Evolutionary conservation across 2,329 filamentous ascomycete species (phyloP), one percentile per base, ranked within the genome.

Genomic region (Phaeoacremonium minimum): DNA sequence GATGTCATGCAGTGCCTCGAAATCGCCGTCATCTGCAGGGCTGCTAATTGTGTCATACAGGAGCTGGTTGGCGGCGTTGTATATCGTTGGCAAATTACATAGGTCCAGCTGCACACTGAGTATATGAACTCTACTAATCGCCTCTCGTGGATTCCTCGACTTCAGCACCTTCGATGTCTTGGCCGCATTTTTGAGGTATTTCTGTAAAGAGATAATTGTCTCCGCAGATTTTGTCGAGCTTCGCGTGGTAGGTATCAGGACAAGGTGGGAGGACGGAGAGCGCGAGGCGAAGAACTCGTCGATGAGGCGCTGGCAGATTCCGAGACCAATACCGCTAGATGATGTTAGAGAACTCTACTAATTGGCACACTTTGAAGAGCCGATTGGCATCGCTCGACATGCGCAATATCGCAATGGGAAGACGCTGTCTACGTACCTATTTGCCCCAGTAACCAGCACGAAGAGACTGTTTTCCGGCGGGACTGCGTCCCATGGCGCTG

Each of bases 221-320:
- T 85, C 82, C 41, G 75, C 71, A 34, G 83, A 85, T 66, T 96
- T 96, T 43, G 69, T 64, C 30, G 71, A 57, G 51, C 82, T 83
- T 46, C 91, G 85, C 1, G 91, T 95, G 6, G 88, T 95, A 45
- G 87, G 81, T 45, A 96, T 79, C 37, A 96, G 72, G 48, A 87
- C 76, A 30, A 97, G 77, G 51, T 84, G 79, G 39, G 86, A 75
- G 18, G 71, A 69, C 33, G 78, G 68, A 18, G 84, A 77, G 22
- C 79, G 80, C 11, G 78, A 77, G 41, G 71, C 66, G 41, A 95
- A 78, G 67, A 95, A 96, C 52, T 95, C 87, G 66, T 95, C 87
- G 49, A 95, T 91, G 38, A 95, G 73, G 42, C 88, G 86, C 53
- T 85, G 80, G 57, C 85, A 86, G 48, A 87, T 89, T 37, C 84